Evolutionary conservation across 2,329 filamentous ascomycete species (phyloP).

Genomic region (Fusarium concolor): DNA sequence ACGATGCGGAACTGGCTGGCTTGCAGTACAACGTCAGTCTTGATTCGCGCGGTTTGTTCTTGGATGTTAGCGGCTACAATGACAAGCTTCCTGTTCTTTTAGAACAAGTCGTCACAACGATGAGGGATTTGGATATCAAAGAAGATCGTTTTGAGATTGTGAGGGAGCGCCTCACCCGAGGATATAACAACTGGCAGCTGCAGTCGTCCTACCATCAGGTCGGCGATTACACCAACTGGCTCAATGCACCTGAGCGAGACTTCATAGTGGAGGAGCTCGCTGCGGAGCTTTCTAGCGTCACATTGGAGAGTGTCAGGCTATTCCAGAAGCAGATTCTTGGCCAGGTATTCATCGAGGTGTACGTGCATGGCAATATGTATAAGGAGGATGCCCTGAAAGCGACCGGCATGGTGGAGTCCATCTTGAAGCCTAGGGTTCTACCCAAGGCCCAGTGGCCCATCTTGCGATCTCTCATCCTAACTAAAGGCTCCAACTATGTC

Average conservation of each 20-base stretch:
- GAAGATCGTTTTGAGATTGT: conserved; percentile 92
- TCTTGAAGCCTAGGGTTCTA: conserved; percentile 77
- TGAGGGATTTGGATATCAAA: conserved; percentile 85
- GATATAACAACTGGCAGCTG: conserved; percentile 87
- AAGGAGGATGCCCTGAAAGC: conserved; percentile 91
- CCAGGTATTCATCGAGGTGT: conserved; percentile 87
- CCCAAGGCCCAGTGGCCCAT: conserved; percentile 84
- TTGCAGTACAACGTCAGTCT: conserved; percentile 83
- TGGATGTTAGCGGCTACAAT: conserved; percentile 91
- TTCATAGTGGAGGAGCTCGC: conserved; percentile 85
- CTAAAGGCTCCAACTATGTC: conserved; percentile 83
- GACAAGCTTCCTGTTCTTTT: conserved; percentile 93
- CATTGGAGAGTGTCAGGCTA: conserved; percentile 76
- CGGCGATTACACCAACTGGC: conserved; percentile 82
- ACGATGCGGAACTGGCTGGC: conserved; percentile 71
- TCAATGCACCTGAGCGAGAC: conserved; percentile 76
- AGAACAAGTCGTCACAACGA: conserved; percentile 86
- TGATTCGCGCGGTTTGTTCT: conserved; percentile 77
- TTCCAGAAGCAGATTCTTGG: conserved; percentile 85
- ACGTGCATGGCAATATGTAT: conserved; percentile 92
- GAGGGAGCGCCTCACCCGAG: conserved; percentile 83
- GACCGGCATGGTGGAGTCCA: conserved; percentile 83
- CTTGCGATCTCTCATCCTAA: conserved; percentile 79
- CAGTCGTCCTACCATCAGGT: conserved; percentile 92
- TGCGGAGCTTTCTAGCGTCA: conserved; percentile 79